Base-by-base conservation (phyloP, 176 grass and related monocot species). In the Triticum dicoccoides region DNA sequence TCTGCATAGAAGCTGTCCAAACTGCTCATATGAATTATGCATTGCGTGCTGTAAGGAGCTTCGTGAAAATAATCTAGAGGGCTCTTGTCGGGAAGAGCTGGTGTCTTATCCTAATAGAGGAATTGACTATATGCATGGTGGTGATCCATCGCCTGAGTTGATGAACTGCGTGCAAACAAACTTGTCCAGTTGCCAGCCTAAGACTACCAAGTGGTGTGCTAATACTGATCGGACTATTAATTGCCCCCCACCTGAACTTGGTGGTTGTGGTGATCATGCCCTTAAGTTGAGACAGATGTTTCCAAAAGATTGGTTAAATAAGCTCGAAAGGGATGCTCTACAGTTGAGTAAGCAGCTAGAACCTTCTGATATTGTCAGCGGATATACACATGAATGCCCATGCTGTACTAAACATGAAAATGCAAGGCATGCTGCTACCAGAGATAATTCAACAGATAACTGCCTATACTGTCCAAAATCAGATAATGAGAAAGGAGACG, bases 21-120 rank as follows among this genome's bases (percentile, higher is more conserved):
- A 21, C 20, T 97, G 94, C 61, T 76, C 80, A 8, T 97, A 88
- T n/a, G 94, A 97, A 67, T 65, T 97, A 62, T 97, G 94, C 64
- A 89, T 97, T 27, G 38, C 49, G 10, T 97, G 94, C 44, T 97
- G 89, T 84, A 89, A 87, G 54, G 94, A 97, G 63, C 75, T 94
- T 47, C 94, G 92, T 12, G 65, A 64, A 82, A 6, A 49, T 10
- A 45, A 41, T 66, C 84, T 82, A 80, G 17, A n/a, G 20, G 76
- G 33, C 66, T 79, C 59, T 64, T 81, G 82, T 82, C 58, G 79
- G 11, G 78, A 84, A 77, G 80, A 37, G 74, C 29, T 52, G n/a
- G 54, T 89, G 11, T 20, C 73, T 80, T 38, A 59, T 56, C 27
- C 34, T 65, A 8, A 84, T 15, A 94, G 71, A 92, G 85, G 89